phyloP scores from a whole-genome alignment of 495 filamentous ascomycete species.

The Haplographium delicatum region DNA sequence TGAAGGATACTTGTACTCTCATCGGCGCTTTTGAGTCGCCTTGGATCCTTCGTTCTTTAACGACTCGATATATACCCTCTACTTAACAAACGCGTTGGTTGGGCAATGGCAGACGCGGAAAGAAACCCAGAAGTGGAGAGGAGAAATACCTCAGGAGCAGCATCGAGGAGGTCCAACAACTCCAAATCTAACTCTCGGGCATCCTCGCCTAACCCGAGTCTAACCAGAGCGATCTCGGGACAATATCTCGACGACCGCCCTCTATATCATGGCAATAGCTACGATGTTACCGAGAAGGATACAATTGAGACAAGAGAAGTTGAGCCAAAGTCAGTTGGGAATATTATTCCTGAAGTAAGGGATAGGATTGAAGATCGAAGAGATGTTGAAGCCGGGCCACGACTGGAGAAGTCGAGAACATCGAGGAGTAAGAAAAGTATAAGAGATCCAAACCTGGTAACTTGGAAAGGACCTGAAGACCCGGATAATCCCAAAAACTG shows the following conservation, averaged over 20 bases:
- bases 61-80: no score
- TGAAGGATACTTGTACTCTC: no score
- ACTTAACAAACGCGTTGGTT: no score
- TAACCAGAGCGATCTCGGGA: constrained; percentile 8
- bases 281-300: constrained; percentile 1
- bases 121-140: constrained; percentile 4
- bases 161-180: constrained; percentile 1
- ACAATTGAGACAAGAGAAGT: neutral
- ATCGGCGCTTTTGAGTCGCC: no score
- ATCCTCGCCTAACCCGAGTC: no score
- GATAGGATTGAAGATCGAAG: constrained; percentile 16
- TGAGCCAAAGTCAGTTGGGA: neutral
- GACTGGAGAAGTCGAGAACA: constrained; percentile 12
- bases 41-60: no score
- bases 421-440: constrained; percentile 4
- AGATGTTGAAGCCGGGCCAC: constrained; percentile 16
- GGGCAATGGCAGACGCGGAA: neutral
- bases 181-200: constrained; percentile 1
- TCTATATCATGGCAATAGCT: constrained; percentile 5
- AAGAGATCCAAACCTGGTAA: constrained; percentile 34
- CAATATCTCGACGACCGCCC: constrained; percentile 17
- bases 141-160: constrained; percentile 7
- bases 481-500: constrained; percentile 39
- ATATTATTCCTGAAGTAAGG: constrained; percentile 12
- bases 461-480: constrained; percentile 60